These are phyloP conservation scores for Voacanga thouarsii DNA, from an alignment of 257 asterid species.

Conservation along the genomic window DNA sequence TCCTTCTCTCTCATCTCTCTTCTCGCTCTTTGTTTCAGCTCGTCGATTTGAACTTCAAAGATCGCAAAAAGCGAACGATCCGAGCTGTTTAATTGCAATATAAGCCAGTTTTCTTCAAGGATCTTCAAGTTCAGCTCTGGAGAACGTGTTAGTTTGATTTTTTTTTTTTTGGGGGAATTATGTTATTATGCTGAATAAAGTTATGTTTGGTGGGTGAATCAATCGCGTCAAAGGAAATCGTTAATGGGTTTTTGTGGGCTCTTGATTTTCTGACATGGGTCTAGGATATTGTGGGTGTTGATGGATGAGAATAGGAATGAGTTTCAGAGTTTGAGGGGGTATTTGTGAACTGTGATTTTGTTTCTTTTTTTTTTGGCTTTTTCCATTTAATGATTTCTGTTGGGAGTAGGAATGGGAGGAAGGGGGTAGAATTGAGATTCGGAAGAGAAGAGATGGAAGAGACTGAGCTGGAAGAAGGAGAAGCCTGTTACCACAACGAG, in stretches of 20 bases:
- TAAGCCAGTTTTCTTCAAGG: conserved; percentile 7
- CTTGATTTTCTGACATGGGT: conserved; percentile 30
- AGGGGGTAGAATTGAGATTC: conserved; percentile 63
- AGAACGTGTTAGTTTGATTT: not conserved
- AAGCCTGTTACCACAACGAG: conserved; percentile 55
- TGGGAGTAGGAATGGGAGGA: conserved; percentile 73
- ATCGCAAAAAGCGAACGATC: conserved; percentile 56
- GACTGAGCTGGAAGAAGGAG: conserved; percentile 95
- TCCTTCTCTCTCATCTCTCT: conserved; percentile 20
- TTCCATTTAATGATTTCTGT: conserved; percentile 64
- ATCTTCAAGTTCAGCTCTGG: conserved; percentile 28
- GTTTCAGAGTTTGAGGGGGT: conserved; percentile 16
- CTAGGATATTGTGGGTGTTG: conserved; percentile 31
- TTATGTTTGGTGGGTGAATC: conserved; percentile 39
- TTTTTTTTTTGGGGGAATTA: conserved; percentile 5
- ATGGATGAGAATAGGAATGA: conserved; percentile 32
- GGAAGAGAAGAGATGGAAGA: conserved; percentile 59
- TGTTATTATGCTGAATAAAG: conserved; percentile 16
- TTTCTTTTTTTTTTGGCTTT: conserved; percentile 6
- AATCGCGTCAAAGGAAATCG: conserved; percentile 15
- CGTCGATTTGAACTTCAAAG: conserved; percentile 56
- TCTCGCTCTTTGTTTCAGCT: conserved; percentile 39
- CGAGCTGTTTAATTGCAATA: conserved; percentile 27
- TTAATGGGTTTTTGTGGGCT: conserved; percentile 31
- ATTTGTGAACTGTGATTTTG: conserved; percentile 2